Evolutionary conservation across 2,329 filamentous ascomycete species (phyloP), one percentile per base, ranked within the genome.

Genomic region (Xylariaceae sp.): DNA sequence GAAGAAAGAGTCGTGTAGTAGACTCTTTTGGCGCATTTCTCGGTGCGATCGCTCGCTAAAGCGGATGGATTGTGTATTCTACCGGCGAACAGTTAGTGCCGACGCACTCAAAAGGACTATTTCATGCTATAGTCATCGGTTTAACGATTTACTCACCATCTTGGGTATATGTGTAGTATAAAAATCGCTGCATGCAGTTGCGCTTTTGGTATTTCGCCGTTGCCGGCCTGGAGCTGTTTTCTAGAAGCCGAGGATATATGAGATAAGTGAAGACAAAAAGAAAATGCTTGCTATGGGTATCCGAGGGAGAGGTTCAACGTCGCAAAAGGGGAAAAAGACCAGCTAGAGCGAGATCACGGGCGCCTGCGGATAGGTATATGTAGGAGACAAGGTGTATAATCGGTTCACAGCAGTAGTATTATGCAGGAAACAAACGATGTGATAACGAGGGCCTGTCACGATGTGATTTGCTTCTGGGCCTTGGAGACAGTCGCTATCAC

Each of bases 1-100:
- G 64, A 86, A 85, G 60, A 86, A 80, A 15, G 79, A 65, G 63
- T 81, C 76, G 51, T 74, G 71, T 19, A 68, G 58, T 36, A 65
- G 60, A 41, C 65, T 56, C 58, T 73, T 77, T 52, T 78, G 69
- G 49, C 65, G 64, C 75, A 78, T 77, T 59, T 77, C 72, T 44
- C 63, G 65, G 42, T 67, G 68, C 56, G 66, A 52, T 46, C 51
- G 52, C 55, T 58, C 59, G 52, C 52, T 44, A 37, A 49, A 40
- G 33, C 54, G 50, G 45, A 53, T 44, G 44, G 46, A 37, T 37
- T 56, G 55, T 15, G 56, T 49, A 51, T 59, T 55, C 58, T 62
- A 45, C 19, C 19, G 30, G 43, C 24, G 31, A 45, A 57, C 41
- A 57, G 54, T 43, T 15, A 44, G 22, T 26, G n/a, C 22, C 22